Evolutionary conservation across 2,329 filamentous ascomycete genomes (phyloP).

Genomic region (Trichoderma asperellum): DNA sequence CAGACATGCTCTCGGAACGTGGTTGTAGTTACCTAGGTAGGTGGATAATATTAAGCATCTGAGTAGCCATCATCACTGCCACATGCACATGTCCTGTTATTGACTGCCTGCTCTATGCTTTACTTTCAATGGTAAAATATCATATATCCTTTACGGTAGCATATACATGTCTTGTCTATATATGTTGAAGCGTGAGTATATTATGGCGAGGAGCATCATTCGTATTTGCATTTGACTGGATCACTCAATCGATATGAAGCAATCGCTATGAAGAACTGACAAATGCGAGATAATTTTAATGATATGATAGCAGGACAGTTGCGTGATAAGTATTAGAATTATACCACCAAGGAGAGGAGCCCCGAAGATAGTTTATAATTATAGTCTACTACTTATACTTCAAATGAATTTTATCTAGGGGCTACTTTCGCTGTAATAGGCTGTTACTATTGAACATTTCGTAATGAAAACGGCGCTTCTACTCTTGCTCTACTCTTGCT

Average conservation of each 20-base stretch:
- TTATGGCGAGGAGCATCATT: not conserved
- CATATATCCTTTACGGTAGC: not conserved
- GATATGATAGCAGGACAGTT: not conserved
- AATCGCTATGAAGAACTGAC: too few species aligned
- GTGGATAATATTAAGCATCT: too few species aligned
- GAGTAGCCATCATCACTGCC: too few species aligned
- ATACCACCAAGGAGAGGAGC: not conserved
- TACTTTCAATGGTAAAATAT: too few species aligned
- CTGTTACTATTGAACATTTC: constrained; percentile 32
- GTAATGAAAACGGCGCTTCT: constrained; percentile 34
- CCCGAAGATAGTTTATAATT: not conserved
- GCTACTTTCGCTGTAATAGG: not conserved
- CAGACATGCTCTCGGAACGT: not conserved
- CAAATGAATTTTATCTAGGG: not conserved
- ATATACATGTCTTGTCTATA: not conserved
- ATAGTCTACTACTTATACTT: not conserved
- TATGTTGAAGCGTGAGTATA: too few species aligned
- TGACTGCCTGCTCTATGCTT: too few species aligned
- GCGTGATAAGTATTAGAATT: not conserved
- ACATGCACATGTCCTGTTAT: too few species aligned
- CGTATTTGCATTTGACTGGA: not conserved
- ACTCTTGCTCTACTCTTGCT: constrained; percentile 32
- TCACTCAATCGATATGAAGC: not conserved
- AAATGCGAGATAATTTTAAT: not conserved
- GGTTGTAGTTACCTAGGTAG: too few species aligned